Percentiles rank a stretch among this genome's conserved stretches.
Conservation (phyloP, 2,329 filamentous ascomycete genomes). For the Aspergillus carbonarius region DNA sequence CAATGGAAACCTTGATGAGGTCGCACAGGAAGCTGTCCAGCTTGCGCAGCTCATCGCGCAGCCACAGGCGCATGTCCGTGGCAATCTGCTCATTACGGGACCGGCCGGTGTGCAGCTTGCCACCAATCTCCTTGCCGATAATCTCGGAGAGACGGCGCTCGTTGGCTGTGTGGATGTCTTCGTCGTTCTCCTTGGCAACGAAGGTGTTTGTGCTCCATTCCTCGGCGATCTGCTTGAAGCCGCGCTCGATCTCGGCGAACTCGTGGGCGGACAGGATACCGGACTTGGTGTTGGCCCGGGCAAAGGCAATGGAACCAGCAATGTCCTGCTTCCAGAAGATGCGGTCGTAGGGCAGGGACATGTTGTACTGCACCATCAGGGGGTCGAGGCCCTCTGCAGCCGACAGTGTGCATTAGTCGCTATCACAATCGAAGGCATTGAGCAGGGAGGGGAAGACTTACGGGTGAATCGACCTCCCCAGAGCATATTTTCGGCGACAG, state of each 20-base stretch:
- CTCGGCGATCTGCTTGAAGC: constrained; percentile 58
- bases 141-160: constrained; percentile 76
- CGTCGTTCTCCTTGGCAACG: constrained; percentile 43
- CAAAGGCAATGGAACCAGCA: constrained; percentile 75
- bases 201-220: constrained; percentile 45
- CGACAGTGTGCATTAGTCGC: constrained; percentile 19
- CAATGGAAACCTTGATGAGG: constrained; percentile 67
- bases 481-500: constrained; percentile 53
- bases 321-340: constrained; percentile 79
- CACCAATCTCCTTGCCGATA: constrained; percentile 79
- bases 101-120: constrained; percentile 85
- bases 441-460: constrained; percentile 27
- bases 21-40: constrained; percentile 68
- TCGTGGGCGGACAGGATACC: constrained; percentile 72
- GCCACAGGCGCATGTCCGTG: constrained; percentile 87
- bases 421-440: constrained; percentile 16
- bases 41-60: constrained; percentile 69
- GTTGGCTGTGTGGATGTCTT: constrained; percentile 69
- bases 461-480: constrained; percentile 64
- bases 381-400: constrained; percentile 72
- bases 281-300: constrained; percentile 72
- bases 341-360: constrained; percentile 75
- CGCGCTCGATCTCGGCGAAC: constrained; percentile 71
- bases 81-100: constrained; percentile 89
- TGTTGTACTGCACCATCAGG: constrained; percentile 83